A percentile compares a stretch with the other conserved stretches of the same genome.
phyloP scores from a whole-genome alignment of 73 alveolate genomes.

The Stentor coeruleus region DNA sequence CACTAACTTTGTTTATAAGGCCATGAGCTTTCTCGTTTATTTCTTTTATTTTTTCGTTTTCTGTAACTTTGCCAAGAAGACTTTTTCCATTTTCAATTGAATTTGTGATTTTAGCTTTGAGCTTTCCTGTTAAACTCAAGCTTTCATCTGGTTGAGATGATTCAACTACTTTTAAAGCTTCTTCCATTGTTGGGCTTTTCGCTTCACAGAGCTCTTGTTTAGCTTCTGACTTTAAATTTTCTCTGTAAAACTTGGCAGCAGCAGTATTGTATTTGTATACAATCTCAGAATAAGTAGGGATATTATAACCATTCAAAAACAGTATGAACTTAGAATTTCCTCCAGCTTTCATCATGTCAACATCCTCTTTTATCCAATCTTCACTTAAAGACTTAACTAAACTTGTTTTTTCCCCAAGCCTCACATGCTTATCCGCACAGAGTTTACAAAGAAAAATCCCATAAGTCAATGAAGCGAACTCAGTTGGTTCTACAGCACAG shows the following conservation, averaged over 20 bases:
- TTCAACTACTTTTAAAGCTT: not conserved
- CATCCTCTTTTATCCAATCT: not conserved
- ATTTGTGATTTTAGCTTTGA: not conserved
- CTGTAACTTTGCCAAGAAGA: not conserved
- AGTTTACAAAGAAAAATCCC: not conserved
- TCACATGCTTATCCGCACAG: not conserved
- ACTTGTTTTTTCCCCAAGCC: not conserved
- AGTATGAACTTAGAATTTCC: not conserved
- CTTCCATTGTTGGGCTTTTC: not conserved
- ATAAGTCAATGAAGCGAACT: not conserved
- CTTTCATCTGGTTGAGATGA: not conserved
- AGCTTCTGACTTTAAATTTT: not conserved
- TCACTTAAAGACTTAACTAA: too few relatives aligned
- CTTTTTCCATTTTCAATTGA: not conserved
- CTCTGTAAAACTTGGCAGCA: not conserved
- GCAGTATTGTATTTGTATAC: not conserved
- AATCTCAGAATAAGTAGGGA: not conserved
- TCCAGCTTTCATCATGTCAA: not conserved
- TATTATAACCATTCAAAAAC: not conserved
- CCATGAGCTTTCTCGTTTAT: not conserved
- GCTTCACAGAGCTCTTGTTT: not conserved
- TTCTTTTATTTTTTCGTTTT: not conserved
- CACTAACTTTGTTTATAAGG: not conserved
- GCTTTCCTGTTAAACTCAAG: not conserved
- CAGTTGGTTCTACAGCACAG: not conserved